Evolutionary conservation across 2,329 filamentous ascomycete genomes (phyloP).

Genomic region (Scortechinia acanthostroma): DNA sequence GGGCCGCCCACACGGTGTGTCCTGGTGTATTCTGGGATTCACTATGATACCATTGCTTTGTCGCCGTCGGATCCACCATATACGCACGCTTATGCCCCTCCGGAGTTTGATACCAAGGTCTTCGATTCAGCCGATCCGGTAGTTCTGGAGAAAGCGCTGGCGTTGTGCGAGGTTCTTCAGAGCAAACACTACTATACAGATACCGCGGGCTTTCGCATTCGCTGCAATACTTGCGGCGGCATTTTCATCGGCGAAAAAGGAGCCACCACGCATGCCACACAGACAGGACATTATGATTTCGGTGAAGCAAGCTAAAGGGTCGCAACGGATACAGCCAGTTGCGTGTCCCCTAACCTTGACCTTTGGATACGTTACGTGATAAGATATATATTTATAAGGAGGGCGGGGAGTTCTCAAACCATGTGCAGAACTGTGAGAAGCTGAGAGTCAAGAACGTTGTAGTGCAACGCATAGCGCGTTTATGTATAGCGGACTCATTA

Average conservation of each 20-base stretch:
- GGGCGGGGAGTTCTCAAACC: no score
- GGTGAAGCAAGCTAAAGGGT: conserved; percentile 32
- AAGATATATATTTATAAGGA: no score
- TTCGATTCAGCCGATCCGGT: conserved; percentile 48
- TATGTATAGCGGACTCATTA: neutral
- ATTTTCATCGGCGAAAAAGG: conserved; percentile 32
- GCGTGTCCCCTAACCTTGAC: no score
- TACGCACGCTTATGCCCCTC: conserved; percentile 46
- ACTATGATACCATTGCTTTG: conserved; percentile 67
- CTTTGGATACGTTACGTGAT: no score
- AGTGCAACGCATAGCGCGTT: no score
- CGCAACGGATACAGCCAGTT: no score
- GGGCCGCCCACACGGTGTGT: conserved; percentile 63
- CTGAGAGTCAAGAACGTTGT: no score
- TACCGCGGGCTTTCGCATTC: conserved; percentile 71
- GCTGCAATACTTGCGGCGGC: conserved; percentile 53
- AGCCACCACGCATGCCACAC: conserved; percentile 31
- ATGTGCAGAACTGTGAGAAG: no score
- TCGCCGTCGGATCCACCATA: conserved; percentile 67
- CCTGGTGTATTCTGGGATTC: conserved; percentile 83
- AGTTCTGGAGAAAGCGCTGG: conserved; percentile 62
- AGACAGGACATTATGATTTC: conserved; percentile 37
- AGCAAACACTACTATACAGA: conserved; percentile 82
- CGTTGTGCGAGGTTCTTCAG: conserved; percentile 54
- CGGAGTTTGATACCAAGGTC: conserved; percentile 66